Evolutionary conservation across 345 rosid species (phyloP).

Genomic region (Kernera saxatilis): DNA sequence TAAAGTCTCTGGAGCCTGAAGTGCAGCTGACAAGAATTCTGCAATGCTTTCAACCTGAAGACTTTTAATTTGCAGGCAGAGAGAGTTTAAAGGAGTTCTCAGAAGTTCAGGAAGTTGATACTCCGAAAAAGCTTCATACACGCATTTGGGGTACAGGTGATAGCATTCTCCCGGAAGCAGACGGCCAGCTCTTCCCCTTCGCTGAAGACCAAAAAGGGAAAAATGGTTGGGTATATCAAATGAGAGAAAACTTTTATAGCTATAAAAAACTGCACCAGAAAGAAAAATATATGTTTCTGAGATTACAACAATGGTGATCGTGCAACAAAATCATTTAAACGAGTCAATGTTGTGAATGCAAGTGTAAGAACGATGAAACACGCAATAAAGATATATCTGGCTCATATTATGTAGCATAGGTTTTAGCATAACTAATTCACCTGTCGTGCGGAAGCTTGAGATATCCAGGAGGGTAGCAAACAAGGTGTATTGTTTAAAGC

Average conservation of each 20-base stretch:
- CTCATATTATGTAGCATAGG: neutral
- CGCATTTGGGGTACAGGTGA: conserved; percentile 86
- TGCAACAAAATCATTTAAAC: neutral
- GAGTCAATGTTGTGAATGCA: neutral
- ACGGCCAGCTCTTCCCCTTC: conserved; percentile 98
- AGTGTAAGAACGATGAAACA: neutral
- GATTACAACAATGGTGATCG: neutral
- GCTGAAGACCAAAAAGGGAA: conserved; percentile 42
- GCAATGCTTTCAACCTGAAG: conserved; percentile 84
- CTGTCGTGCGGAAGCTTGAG: conserved; percentile 92
- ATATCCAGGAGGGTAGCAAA: conserved; percentile 95
- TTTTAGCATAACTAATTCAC: conserved; percentile 32
- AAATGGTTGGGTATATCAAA: neutral
- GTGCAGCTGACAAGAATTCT: conserved; percentile 90
- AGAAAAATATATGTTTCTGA: conserved; percentile 6
- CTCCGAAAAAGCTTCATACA: conserved; percentile 91
- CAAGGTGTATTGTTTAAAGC: conserved; percentile 99
- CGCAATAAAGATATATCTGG: neutral
- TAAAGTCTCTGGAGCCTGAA: conserved; percentile 86
- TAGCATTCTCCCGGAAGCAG: conserved; percentile 93
- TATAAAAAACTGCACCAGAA: neutral
- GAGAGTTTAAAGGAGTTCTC: conserved; percentile 98
- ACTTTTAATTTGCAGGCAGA: conserved; percentile 98
- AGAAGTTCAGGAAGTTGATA: conserved; percentile 98
- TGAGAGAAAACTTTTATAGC: conserved; percentile 4